Percentiles rank a stretch among this genome's conserved stretches.
phyloP scores from a whole-genome alignment of 2,329 filamentous ascomycete species.

The Fusarium sp. region DNA sequence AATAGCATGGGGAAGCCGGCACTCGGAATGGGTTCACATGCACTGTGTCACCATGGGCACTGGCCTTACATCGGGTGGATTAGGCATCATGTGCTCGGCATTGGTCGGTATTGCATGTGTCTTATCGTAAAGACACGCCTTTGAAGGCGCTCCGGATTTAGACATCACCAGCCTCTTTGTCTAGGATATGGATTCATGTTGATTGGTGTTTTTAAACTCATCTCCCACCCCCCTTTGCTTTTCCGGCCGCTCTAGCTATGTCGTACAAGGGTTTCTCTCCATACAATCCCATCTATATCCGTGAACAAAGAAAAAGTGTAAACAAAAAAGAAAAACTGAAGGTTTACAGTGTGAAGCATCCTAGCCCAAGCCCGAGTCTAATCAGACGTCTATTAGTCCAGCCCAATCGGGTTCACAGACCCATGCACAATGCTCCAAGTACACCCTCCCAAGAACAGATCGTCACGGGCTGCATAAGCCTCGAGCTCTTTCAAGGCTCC shows the following conservation, averaged over 20 bases:
- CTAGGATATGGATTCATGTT: slow-evolving; percentile 17
- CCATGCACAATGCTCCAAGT: slow-evolving; percentile 44
- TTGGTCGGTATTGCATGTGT: background rate
- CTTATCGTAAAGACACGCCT: background rate
- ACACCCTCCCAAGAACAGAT: slow-evolving; percentile 43
- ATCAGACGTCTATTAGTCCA: slow-evolving; percentile 45
- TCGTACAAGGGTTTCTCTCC: slow-evolving; percentile 38
- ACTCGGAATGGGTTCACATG: background rate
- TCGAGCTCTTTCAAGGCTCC: slow-evolving; percentile 10
- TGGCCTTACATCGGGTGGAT: background rate
- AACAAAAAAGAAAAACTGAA: slow-evolving; percentile 31
- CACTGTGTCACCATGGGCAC: background rate
- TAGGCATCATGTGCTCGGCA: slow-evolving; percentile 1
- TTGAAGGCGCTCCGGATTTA: background rate
- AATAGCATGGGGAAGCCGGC: slow-evolving; percentile 3
- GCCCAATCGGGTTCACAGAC: slow-evolving; percentile 39
- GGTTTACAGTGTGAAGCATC: slow-evolving; percentile 37
- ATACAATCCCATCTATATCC: slow-evolving; percentile 34
- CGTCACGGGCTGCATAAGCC: slow-evolving; percentile 30
- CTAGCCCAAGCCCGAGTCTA: slow-evolving; percentile 41
- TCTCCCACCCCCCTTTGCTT: slow-evolving; percentile 22
- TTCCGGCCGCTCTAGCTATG: slow-evolving; percentile 37
- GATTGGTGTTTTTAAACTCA: slow-evolving; percentile 7
- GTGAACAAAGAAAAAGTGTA: slow-evolving; percentile 36
- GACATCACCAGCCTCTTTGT: slow-evolving; percentile 7